phyloP scores from a whole-genome alignment of 768 basidiomycete species.

The Russula brevipes region DNA sequence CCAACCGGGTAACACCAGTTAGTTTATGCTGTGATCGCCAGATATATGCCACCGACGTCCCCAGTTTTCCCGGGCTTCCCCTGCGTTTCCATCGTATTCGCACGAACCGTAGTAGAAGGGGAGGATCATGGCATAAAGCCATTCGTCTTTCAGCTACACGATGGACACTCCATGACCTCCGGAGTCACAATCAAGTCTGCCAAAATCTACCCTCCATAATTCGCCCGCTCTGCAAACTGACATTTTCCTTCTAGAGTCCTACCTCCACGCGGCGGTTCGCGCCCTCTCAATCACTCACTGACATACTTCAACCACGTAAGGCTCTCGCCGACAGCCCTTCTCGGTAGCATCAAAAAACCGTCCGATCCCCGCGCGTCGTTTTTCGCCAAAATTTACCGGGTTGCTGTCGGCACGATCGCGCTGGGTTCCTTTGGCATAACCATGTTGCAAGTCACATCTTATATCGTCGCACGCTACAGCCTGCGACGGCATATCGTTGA shows the following conservation, averaged over 20 bases:
- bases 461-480: slow-evolving; percentile 54
- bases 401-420: slow-evolving; percentile 28
- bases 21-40: slow-evolving; percentile 17
- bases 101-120: slow-evolving; percentile 35
- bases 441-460: slow-evolving; percentile 47
- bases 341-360: slow-evolving; percentile 23
- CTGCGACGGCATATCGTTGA: slow-evolving; percentile 48
- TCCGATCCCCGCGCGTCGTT: slow-evolving; percentile 21
- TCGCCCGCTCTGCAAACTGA: background rate
- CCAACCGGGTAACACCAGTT: too few species aligned
- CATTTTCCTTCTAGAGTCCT: slow-evolving; percentile 5
- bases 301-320: slow-evolving; percentile 32
- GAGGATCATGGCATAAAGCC: slow-evolving; percentile 36
- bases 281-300: slow-evolving; percentile 35
- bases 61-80: slow-evolving; percentile 31
- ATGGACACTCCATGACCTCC: slow-evolving; percentile 36
- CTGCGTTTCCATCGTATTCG: slow-evolving; percentile 39
- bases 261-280: slow-evolving; percentile 24
- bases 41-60: slow-evolving; percentile 43
- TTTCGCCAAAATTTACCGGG: slow-evolving; percentile 25
- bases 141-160: slow-evolving; percentile 39
- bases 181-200: slow-evolving; percentile 34
- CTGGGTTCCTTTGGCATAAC: slow-evolving; percentile 34
- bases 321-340: slow-evolving; percentile 30
- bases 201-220: background rate